Base-by-base conservation (phyloP, 495 filamentous ascomycete species). In the Talaromyces stipitatus region DNA sequence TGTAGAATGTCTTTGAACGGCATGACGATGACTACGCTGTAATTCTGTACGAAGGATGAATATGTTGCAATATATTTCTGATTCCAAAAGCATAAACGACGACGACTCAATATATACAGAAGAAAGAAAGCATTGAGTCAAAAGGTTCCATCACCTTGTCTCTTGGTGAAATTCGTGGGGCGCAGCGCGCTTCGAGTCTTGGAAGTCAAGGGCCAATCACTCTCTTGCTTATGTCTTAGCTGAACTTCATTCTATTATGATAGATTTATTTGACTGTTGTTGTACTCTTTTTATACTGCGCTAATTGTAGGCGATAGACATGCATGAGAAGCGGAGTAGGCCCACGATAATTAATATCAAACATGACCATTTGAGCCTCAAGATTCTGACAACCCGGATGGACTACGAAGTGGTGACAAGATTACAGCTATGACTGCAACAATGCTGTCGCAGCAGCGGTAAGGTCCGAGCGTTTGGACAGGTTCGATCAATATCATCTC, bases 1-100 rank as follows among this genome's bases (percentile, higher is more conserved):
- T 85, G 87, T 54, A 92, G 75, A 29, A 91, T 74, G 58, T 90
- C 83, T 67, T 82, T 82, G 56, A 92, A 69, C 29, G 86, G 80
- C 90, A 92, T 92, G 14, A 56, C 78, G 64, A 55, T 38, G 38
- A 36, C 16, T 22, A 26, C 20, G 51, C 22, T 18, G 51, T 23
- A 50, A 24, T n/a, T 18, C 14, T 18, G 20, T 20, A 20, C 23
- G 6, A 24, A 14, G 22, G 14, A 48, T 41, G n/a, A 41, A 14
- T 16, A 26, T 18, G 3, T n/a, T 23, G 10, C 45, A 23, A 20
- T 4, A 6, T 4, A 18, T 47, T 7, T 18, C 45, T 48, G 45
- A 48, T n/a, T 48, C 24, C 30, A 33, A 33, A 33, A 33, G 12
- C 7, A 33, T 6, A 33, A 33, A 33, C 30, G 12, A 7, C 12